Evolutionary conservation across 208 protist genomes (phyloP).

Genomic region (Trypanosoma melophagium): DNA sequence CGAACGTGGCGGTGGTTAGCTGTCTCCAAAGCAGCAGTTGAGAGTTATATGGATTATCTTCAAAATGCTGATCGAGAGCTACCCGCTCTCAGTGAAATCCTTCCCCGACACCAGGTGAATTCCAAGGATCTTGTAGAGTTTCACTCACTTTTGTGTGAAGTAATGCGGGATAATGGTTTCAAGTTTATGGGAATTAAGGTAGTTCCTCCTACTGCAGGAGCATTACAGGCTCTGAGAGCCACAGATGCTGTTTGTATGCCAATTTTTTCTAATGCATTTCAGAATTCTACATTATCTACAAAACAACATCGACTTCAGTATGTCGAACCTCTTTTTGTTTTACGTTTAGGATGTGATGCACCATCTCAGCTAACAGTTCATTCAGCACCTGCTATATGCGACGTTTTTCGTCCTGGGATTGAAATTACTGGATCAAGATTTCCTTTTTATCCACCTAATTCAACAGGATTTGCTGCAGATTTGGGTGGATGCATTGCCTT

Average conservation of each 20-base stretch:
- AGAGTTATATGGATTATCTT: conserved; percentile 69
- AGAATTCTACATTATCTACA: conserved; percentile 30
- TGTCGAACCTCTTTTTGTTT: conserved; percentile 61
- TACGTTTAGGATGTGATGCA: conserved; percentile 37
- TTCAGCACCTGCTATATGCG: conserved; percentile 23
- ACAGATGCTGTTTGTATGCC: conserved; percentile 59
- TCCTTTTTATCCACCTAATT: conserved; percentile 75
- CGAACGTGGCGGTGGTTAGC: conserved; percentile 14
- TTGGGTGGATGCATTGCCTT: conserved; percentile 60
- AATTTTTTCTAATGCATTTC: conserved; percentile 64
- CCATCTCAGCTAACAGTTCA: conserved; percentile 26
- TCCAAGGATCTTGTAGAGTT: conserved; percentile 56
- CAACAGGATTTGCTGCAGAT: conserved; percentile 64
- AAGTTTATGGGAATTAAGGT: conserved; percentile 76
- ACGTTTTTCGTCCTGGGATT: conserved; percentile 45
- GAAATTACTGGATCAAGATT: conserved; percentile 78
- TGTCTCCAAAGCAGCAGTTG: conserved; percentile 33
- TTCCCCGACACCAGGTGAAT: conserved; percentile 43
- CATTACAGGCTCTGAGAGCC: conserved; percentile 43
- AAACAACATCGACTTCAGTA: conserved; percentile 64
- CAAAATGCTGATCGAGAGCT: conserved; percentile 59
- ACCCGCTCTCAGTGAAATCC: conserved; percentile 60
- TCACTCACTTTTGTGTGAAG: conserved; percentile 63
- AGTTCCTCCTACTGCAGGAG: conserved; percentile 42
- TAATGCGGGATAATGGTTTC: conserved; percentile 50